Evolutionary conservation across 352 stramenopile species (phyloP), one percentile per base, ranked within the genome.

Genomic region (Thalassiosira pacifica): DNA sequence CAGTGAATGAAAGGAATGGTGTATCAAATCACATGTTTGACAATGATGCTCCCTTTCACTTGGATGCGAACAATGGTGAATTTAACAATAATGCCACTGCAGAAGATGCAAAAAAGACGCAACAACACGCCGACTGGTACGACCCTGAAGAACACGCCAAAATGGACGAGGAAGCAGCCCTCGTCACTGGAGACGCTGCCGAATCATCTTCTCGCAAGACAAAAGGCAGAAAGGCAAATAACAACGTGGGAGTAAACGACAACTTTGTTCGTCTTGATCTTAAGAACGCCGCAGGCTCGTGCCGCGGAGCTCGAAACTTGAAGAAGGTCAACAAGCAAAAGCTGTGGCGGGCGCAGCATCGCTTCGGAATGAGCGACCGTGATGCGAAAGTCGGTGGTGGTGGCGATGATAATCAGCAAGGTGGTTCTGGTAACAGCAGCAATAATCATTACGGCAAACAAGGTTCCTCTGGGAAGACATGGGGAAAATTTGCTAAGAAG

Each of bases 241-340:
- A n/a, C n/a, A n/a, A 34, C 19, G 48, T 40, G 37, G 71, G 42
- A n/a, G 42, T 88, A 40, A 94, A 92, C 80, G 92, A 92, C 32
- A 96, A 96, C 57, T 96, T 94, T 86, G 90, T 96, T 34, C 82
- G 87, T 37, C 80, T 93, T 9, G 94, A 96, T 74, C 68, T 96
- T 18, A 75, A 72, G 61, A 95, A 94, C 52, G 80, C 64, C 22
- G 87, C 92, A 18, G 92, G 92, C 42, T 83, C 92, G 13, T 95
- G 92, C 73, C 83, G 87, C 26, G 92, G 92, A 78, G 92, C 90
- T 2, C 63, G 77, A 22, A 93, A 92, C 40, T 37, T 86, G 2
- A 88, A 89, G 57, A 88, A 84, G 52, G 77, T 74, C 10, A 86
- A 89, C 42, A 89, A 80, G 34, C 71, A 89, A 72, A 89, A 84